Conservation (phyloP, 352 stramenopile genomes). For the Pythium phragmitis region DNA sequence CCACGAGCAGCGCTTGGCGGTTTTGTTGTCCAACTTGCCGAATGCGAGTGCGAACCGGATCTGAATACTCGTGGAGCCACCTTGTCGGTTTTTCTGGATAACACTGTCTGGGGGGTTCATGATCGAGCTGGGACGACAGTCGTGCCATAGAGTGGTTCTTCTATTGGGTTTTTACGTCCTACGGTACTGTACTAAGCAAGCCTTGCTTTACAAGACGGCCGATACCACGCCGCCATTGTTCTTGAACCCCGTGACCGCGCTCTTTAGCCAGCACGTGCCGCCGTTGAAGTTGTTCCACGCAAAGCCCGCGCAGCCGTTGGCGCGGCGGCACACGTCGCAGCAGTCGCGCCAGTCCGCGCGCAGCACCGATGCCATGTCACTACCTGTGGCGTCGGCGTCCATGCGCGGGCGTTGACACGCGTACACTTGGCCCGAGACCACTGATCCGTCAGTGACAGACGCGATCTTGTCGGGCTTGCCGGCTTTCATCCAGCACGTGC, state of each 20-base stretch:
- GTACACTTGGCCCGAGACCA: slow-evolving; percentile 13
- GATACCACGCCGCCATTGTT: too few relatives aligned
- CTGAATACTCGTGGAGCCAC: too few relatives aligned
- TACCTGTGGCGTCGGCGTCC: neutral
- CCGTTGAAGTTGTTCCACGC: slow-evolving; percentile 50
- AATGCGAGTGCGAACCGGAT: too few relatives aligned
- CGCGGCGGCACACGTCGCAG: neutral
- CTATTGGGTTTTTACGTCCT: too few relatives aligned
- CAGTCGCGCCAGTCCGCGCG: neutral
- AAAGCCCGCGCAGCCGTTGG: slow-evolving; percentile 15
- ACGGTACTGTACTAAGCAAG: too few relatives aligned
- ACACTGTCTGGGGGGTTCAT: too few relatives aligned
- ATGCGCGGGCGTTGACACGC: neutral
- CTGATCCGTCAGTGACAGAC: neutral
- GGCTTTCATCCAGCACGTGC: slow-evolving; percentile 41
- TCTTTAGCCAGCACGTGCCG: slow-evolving; percentile 63
- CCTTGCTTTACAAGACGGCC: too few relatives aligned
- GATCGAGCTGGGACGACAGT: too few relatives aligned
- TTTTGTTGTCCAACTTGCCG: too few relatives aligned
- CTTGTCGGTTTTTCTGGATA: too few relatives aligned
- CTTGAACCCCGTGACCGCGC: neutral
- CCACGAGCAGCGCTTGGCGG: too few relatives aligned
- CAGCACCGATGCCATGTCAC: neutral
- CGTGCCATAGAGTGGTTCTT: too few relatives aligned
- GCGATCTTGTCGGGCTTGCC: neutral